A percentile compares a stretch with the other conserved stretches of the same genome.
Evolutionary conservation across 2,329 filamentous ascomycete genomes (phyloP).

Genomic region (Periconia sp.): DNA sequence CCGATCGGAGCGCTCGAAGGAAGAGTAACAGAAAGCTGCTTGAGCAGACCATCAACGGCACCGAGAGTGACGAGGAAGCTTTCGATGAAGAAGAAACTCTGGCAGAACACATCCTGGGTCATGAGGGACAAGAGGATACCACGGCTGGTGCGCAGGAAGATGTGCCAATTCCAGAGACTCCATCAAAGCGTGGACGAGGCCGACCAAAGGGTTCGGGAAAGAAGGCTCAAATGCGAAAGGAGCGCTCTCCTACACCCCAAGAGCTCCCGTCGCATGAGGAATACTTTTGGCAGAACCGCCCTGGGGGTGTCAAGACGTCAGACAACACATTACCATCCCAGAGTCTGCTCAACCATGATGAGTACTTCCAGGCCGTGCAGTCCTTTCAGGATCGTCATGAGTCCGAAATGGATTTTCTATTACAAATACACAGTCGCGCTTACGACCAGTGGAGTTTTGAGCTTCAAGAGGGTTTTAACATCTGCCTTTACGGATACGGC

Average conservation of each 20-base stretch:
- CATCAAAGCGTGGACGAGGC: constrained; percentile 59
- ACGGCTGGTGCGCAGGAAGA: constrained; percentile 11
- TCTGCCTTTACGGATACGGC: constrained; percentile 92
- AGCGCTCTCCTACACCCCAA: constrained; percentile 76
- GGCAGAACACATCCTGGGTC: constrained; percentile 71
- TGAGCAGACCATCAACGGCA: constrained; percentile 70
- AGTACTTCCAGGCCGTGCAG: constrained; percentile 78
- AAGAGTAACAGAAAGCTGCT: constrained; percentile 83
- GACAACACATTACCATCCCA: constrained; percentile 81
- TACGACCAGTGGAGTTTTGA: constrained; percentile 96
- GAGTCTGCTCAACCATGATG: constrained; percentile 83
- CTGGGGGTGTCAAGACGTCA: constrained; percentile 81
- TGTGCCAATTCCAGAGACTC: constrained; percentile 56
- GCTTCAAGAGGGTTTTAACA: constrained; percentile 81
- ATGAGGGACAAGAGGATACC: constrained; percentile 51
- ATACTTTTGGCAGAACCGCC: constrained; percentile 92
- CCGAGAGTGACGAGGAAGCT: constrained; percentile 70
- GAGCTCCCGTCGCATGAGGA: constrained; percentile 86
- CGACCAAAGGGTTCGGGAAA: constrained; percentile 52
- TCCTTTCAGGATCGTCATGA: constrained; percentile 72
- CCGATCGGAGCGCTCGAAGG: constrained; percentile 82
- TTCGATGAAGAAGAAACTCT: constrained; percentile 71
- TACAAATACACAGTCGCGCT: constrained; percentile 76
- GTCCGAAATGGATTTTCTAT: constrained; percentile 72
- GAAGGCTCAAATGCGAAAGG: constrained; percentile 62